These are phyloP conservation scores for Calocybe indica DNA, from an alignment of 768 basidiomycete genomes.

Conservation along the genomic window DNA sequence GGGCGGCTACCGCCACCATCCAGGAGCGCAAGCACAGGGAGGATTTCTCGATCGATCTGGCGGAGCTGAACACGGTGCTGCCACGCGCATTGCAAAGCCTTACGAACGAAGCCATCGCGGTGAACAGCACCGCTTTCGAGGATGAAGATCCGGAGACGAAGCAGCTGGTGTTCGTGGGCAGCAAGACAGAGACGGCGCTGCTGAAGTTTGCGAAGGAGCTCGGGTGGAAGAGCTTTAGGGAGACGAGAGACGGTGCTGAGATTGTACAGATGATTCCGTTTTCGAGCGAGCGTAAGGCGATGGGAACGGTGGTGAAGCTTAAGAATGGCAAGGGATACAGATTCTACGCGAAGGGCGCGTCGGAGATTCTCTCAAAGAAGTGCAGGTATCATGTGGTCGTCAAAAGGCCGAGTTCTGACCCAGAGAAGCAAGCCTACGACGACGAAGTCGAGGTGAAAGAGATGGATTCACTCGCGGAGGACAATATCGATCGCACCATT, in stretches of 20 bases:
- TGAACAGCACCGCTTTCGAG: conserved; percentile 96
- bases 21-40: conserved; percentile 36
- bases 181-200: conserved; percentile 93
- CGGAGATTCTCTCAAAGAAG: conserved; percentile 82
- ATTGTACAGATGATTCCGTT: conserved; percentile 90
- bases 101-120: conserved; percentile 80
- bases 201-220: conserved; percentile 80
- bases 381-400: conserved; percentile 75
- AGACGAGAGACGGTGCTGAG: conserved; percentile 52
- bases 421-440: conserved; percentile 9
- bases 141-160: conserved; percentile 61
- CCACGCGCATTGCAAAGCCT: conserved; percentile 54
- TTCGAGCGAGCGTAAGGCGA: conserved; percentile 88
- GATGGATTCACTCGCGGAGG: conserved; percentile 63
- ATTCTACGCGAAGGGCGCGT: conserved; percentile 87
- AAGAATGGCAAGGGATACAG: conserved; percentile 47
- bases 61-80: conserved; percentile 58
- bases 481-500: conserved; percentile 89
- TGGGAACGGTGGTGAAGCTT: conserved; percentile 81
- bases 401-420: conserved; percentile 21
- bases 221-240: conserved; percentile 67
- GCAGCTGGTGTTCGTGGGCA: conserved; percentile 68
- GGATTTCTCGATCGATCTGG: conserved; percentile 87
- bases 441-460: conserved; percentile 44
- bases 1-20: conserved; percentile 10